A percentile compares a stretch with the other conserved stretches of the same genome.
phyloP scores from a whole-genome alignment of 495 filamentous ascomycete species.

The Pseudevernia furfuracea region DNA sequence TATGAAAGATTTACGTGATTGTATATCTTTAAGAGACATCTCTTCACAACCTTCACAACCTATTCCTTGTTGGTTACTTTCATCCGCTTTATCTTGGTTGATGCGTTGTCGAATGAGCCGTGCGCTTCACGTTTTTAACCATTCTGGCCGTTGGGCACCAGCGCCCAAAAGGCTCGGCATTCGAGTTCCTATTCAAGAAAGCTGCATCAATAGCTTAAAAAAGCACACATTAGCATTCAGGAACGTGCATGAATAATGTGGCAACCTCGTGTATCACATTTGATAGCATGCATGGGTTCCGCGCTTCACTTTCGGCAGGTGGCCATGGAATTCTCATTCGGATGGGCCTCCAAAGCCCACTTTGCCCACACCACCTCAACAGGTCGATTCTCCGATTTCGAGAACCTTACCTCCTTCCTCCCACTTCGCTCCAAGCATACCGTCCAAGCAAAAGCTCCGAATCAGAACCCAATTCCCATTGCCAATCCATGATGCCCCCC shows the following conservation, averaged over 20 bases:
- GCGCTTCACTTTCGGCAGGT: background rate
- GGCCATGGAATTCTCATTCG: background rate
- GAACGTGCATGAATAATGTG: constrained; percentile 2
- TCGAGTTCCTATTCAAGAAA: constrained; percentile 5
- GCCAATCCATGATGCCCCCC: constrained; percentile 4
- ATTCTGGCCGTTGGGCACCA: constrained; percentile 20
- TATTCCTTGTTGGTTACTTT: background rate
- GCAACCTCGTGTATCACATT: background rate
- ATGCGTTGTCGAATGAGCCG: constrained; percentile 14
- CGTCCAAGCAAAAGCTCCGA: background rate
- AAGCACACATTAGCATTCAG: constrained; percentile 8
- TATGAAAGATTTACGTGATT: constrained; percentile 51
- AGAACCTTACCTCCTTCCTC: background rate
- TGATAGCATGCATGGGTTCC: background rate
- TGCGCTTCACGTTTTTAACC: constrained; percentile 6
- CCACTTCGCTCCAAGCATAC: background rate
- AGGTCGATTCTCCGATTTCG: background rate
- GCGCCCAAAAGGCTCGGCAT: constrained; percentile 17
- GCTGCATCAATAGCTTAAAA: background rate
- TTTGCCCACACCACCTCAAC: background rate
- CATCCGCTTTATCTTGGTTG: background rate
- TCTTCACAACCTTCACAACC: background rate
- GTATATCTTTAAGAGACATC: background rate
- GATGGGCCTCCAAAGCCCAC: too few species aligned
- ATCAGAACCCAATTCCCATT: background rate